A percentile compares a stretch with the other conserved stretches of the same genome.
Conservation (phyloP, 768 basidiomycete genomes). For the Terana coerulea region DNA sequence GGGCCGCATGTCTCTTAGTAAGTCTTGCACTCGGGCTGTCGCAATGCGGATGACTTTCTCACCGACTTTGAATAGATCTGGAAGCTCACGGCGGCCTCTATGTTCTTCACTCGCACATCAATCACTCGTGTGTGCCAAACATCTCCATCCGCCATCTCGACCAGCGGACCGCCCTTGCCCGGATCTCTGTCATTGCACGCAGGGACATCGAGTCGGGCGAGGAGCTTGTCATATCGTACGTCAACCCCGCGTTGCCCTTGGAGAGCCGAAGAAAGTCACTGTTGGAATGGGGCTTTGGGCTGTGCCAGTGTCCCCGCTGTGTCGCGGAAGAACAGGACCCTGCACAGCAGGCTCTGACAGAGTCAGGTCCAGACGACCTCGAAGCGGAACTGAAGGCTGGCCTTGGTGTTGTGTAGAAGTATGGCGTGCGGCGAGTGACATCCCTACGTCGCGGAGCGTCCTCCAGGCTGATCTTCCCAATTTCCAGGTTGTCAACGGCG, state of each 20-base stretch:
- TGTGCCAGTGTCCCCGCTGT: slow-evolving; percentile 69
- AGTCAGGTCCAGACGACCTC: slow-evolving; percentile 32
- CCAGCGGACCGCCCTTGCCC: slow-evolving; percentile 60
- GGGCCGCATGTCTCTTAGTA: slow-evolving; percentile 80
- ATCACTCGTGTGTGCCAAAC: slow-evolving; percentile 83
- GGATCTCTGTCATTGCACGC: slow-evolving; percentile 73
- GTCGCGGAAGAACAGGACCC: slow-evolving; percentile 43
- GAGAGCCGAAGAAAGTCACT: slow-evolving; percentile 49
- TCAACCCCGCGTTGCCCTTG: slow-evolving; percentile 53
- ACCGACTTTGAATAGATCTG: slow-evolving; percentile 43
- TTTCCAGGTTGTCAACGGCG: neutral
- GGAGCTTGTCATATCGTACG: slow-evolving; percentile 77
- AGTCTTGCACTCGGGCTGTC: slow-evolving; percentile 24
- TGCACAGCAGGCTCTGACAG: slow-evolving; percentile 21
- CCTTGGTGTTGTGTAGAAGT: slow-evolving; percentile 44
- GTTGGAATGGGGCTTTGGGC: slow-evolving; percentile 71
- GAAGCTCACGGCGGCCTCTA: slow-evolving; percentile 88
- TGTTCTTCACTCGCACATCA: slow-evolving; percentile 80
- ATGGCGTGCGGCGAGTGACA: too few relatives aligned
- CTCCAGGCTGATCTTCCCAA: too few relatives aligned
- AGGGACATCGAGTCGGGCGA: slow-evolving; percentile 61
- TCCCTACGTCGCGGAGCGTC: too few relatives aligned
- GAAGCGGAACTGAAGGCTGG: slow-evolving; percentile 63
- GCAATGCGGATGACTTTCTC: neutral
- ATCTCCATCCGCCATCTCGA: slow-evolving; percentile 75